Conservation (phyloP, 1,284 basidiomycete species). For the Sanghuangporus baumii region DNA sequence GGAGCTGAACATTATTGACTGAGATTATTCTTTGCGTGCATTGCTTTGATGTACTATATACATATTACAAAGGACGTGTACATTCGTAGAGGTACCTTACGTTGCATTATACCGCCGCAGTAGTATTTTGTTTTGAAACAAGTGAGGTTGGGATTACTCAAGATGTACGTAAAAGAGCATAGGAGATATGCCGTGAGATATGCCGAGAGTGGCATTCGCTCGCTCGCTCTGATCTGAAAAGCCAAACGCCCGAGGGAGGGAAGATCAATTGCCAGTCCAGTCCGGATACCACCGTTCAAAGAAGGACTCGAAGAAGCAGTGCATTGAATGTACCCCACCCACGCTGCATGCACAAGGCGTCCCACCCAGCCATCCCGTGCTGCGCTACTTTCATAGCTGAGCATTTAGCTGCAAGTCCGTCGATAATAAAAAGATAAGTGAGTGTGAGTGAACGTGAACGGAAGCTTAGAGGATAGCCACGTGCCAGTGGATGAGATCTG, state of each 20-base stretch:
- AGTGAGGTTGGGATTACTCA: not conserved
- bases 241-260: slow-evolving; percentile 1
- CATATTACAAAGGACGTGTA: not conserved
- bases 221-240: not conserved
- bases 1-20: slow-evolving; percentile 73
- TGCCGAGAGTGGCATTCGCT: not conserved
- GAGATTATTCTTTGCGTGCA: slow-evolving; percentile 18
- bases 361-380: not conserved
- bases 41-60: not conserved
- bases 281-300: slow-evolving; percentile 1
- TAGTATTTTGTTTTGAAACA: too few species aligned
- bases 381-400: not conserved
- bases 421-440: too few species aligned
- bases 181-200: not conserved
- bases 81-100: not conserved
- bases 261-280: not conserved
- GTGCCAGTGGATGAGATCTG: not conserved
- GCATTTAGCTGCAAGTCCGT: not conserved
- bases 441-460: not conserved
- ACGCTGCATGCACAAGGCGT: not conserved
- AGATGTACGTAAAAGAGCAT: not conserved
- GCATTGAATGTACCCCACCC: not conserved
- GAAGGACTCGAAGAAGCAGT: not conserved
- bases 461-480: slow-evolving; percentile 1
- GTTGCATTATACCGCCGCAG: not conserved